phyloP scores from a whole-genome alignment of 148 eudicot species.

The Vaccinium myrtillus region DNA sequence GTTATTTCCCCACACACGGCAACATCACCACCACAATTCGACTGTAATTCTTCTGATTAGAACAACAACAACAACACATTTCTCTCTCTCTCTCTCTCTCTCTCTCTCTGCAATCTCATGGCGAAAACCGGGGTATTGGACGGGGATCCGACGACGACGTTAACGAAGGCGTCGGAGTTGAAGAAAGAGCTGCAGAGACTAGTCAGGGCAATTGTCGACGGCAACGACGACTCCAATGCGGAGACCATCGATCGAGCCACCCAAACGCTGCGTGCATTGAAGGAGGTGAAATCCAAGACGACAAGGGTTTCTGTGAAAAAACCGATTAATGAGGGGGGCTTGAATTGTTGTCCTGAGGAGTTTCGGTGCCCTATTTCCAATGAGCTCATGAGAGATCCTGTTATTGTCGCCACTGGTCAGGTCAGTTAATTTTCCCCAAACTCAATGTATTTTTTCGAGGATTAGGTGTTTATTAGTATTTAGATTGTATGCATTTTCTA shows the following conservation, averaged over 20 bases:
- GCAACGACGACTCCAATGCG: conserved; percentile 29
- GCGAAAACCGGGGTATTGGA: conserved; percentile 65
- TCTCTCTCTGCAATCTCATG: conserved; percentile 30
- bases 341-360: conserved; percentile 45
- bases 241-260: conserved; percentile 67
- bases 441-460: neutral
- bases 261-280: conserved; percentile 45
- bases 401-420: conserved; percentile 77
- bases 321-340: neutral
- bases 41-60: neutral
- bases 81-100: too few species aligned
- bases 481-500: neutral
- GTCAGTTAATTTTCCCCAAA: conserved; percentile 17
- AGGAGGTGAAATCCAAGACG: conserved; percentile 46
- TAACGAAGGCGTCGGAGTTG: conserved; percentile 51
- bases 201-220: conserved; percentile 53
- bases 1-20: neutral
- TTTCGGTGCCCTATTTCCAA: conserved; percentile 86
- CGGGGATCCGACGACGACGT: conserved; percentile 36
- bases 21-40: neutral
- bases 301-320: conserved; percentile 27
- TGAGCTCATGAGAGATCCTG: conserved; percentile 84
- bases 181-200: conserved; percentile 62
- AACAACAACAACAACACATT: neutral
- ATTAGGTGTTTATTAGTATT: neutral